Evolutionary conservation across 2,329 filamentous ascomycete genomes (phyloP).

Genomic region (Cladophialophora yegresii): DNA sequence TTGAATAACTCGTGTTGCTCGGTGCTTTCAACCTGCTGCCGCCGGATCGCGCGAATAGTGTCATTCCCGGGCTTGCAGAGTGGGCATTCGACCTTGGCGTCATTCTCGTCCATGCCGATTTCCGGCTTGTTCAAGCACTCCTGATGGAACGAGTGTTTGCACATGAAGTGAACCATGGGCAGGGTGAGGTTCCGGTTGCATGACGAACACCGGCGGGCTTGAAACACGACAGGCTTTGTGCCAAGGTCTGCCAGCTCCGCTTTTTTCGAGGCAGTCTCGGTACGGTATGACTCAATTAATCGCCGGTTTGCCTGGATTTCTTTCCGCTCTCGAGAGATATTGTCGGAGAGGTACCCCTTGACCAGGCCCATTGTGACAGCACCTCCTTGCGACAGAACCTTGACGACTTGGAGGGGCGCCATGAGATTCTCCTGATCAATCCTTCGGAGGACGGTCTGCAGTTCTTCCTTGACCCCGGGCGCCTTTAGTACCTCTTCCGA

Average conservation of each 20-base stretch:
- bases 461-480: constrained; percentile 72
- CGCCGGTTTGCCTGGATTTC: constrained; percentile 83
- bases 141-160: constrained; percentile 96
- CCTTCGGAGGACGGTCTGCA: constrained; percentile 75
- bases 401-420: constrained; percentile 94
- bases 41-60: constrained; percentile 82
- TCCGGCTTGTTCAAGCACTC: constrained; percentile 69
- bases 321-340: constrained; percentile 81
- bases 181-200: constrained; percentile 79
- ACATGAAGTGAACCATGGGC: constrained; percentile 91
- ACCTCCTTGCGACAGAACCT: constrained; percentile 75
- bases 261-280: constrained; percentile 78
- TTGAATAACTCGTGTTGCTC: constrained; percentile 87
- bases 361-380: constrained; percentile 98
- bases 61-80: constrained; percentile 81
- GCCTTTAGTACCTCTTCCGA: constrained; percentile 78
- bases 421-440: constrained; percentile 91
- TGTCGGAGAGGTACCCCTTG: constrained; percentile 85
- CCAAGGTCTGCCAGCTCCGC: constrained; percentile 75
- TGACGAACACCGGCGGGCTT: constrained; percentile 81
- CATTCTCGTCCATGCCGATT: constrained; percentile 54
- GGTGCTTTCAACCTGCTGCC: constrained; percentile 81
- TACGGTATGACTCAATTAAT: constrained; percentile 78
- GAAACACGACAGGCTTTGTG: constrained; percentile 82
- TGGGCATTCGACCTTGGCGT: constrained; percentile 76